phyloP scores from a whole-genome alignment of 78 protist species.

The Dictyostelium capitatum region DNA sequence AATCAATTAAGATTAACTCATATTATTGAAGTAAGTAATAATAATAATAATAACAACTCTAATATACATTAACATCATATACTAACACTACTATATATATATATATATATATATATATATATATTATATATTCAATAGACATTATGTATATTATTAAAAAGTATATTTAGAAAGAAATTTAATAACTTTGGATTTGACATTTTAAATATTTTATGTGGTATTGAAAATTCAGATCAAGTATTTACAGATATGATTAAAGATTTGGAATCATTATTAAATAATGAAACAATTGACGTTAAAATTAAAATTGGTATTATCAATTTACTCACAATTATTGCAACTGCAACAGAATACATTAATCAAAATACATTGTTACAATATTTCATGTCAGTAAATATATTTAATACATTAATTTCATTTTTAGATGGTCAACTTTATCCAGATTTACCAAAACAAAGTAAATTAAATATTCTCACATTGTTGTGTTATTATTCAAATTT shows the following conservation, averaged over 20 bases:
- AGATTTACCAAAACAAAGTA: slow-evolving; percentile 23
- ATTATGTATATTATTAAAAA: slow-evolving; percentile 48
- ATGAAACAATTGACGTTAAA: background rate
- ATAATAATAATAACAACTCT: background rate
- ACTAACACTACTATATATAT: background rate
- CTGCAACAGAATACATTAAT: slow-evolving; percentile 75
- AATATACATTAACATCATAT: too few relatives aligned
- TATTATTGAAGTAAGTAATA: slow-evolving; percentile 19
- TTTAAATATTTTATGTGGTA: slow-evolving; percentile 73
- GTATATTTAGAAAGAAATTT: slow-evolving; percentile 81
- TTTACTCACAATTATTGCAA: slow-evolving; percentile 45
- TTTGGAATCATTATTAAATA: slow-evolving; percentile 1
- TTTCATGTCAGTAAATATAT: slow-evolving; percentile 64
- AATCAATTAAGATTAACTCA: slow-evolving; percentile 12
- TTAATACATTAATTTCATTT: background rate
- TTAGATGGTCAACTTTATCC: slow-evolving; percentile 12
- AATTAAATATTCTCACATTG: slow-evolving; percentile 5
- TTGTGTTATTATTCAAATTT: slow-evolving; percentile 32
- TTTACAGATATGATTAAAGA: slow-evolving; percentile 53
- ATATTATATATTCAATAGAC: slow-evolving; percentile 20
- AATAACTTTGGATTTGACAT: slow-evolving; percentile 78
- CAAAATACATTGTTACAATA: slow-evolving; percentile 69
- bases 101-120: too few relatives aligned
- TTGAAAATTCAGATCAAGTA: slow-evolving; percentile 53
- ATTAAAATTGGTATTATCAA: slow-evolving; percentile 39